Base-by-base conservation (phyloP, 176 grass and related monocot genomes). In the Aegilops sharonensis region DNA sequence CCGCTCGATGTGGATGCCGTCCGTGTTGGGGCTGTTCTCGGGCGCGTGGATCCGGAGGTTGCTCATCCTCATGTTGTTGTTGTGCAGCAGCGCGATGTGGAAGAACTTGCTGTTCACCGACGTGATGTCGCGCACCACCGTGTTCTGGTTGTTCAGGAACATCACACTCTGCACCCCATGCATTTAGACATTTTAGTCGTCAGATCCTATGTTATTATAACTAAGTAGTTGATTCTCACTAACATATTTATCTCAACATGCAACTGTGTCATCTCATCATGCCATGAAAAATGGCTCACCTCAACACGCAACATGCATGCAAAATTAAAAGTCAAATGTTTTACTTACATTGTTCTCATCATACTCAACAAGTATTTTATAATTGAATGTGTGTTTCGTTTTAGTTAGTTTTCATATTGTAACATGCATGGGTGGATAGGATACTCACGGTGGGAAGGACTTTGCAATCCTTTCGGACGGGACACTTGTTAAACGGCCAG, bases 41-140 rank as follows among this genome's bases (percentile, higher is more conserved):
- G 92, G 92, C 45, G 90, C 92, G 0, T 2, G 30, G 42, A 92
- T 92, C 27, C 47, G 64, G 11, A 97, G 65, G 2, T 81, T 35
- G 17, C 6, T 83, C 5, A 85, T 89, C 48, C 10, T 2, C 47
- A 91, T 79, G 67, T 88, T 89, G 3, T 76, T 61, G 48, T 27
- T 74, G 6, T 39, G 5, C 13, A 97, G 47, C 31, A 92, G 31
- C 14, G 70, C 92, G 0, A 97, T 29, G 78, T 97, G 95, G 83
- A 97, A 97, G 81, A 97, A 97, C 72, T 97, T 97, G 47, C 90
- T 91, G 74, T 97, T 92, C 62, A 94, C 37, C 0, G 88, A 97
- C 10, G 83, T 89, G 72, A 97, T 59, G 77, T 87, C 79, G 24
- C 27, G 61, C 48, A 93, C 88, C 14, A 93, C 52, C 31, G 86